Conservation (phyloP, 495 filamentous ascomycete genomes). For the Aspergillus haitiensis region DNA sequence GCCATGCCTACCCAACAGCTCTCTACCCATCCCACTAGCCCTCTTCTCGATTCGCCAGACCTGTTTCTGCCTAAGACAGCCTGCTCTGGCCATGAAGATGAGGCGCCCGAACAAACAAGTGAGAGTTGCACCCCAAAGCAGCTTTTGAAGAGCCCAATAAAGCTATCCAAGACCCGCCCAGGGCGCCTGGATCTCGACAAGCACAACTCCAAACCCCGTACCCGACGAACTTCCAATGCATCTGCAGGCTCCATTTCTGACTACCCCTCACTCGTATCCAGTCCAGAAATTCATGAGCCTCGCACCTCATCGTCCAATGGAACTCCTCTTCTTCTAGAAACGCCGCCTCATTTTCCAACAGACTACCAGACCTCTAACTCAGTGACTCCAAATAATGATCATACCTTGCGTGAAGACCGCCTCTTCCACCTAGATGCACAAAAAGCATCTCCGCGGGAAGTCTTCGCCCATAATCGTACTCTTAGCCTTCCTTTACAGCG, state of each 20-base stretch:
- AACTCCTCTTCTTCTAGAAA: constrained; percentile 28
- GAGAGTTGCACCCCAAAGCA: constrained; percentile 22
- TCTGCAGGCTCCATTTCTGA: constrained; percentile 42
- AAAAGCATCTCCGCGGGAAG: constrained; percentile 26
- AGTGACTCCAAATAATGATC: constrained; percentile 27
- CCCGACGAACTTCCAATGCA: constrained; percentile 34
- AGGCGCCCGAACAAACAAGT: constrained; percentile 5
- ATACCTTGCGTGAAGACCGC: constrained; percentile 39
- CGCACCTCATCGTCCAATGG: constrained; percentile 36
- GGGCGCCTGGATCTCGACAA: constrained; percentile 31
- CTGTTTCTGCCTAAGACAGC: constrained; percentile 8
- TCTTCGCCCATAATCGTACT: constrained; percentile 34
- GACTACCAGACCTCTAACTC: constrained; percentile 18
- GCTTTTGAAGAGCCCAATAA: constrained; percentile 45
- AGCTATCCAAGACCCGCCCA: constrained; percentile 35
- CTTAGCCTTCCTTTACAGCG: constrained; percentile 47
- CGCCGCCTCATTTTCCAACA: constrained; percentile 29
- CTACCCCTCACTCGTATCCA: constrained; percentile 39
- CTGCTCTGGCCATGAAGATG: not conserved
- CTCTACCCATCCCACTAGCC: not conserved
- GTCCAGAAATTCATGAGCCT: constrained; percentile 33
- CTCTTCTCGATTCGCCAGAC: constrained; percentile 10
- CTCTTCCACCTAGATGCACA: constrained; percentile 33
- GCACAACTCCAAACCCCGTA: constrained; percentile 22
- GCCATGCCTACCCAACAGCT: not conserved